Evolutionary conservation across 257 asterid species (phyloP).

Genomic region (Solanum ahanhuiri): DNA sequence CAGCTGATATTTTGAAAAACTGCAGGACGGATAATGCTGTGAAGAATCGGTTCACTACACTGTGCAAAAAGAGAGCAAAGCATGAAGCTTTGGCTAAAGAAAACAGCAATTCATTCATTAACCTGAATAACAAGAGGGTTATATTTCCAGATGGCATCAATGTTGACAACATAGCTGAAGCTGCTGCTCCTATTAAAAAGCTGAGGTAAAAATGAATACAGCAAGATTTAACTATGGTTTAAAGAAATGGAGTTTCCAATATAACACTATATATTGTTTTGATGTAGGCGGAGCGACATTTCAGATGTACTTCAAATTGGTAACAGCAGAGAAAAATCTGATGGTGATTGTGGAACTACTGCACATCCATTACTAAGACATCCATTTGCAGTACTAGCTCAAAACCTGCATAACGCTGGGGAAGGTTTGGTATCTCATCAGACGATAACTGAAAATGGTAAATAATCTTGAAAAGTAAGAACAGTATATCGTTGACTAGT

Average conservation of each 20-base stretch:
- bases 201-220: slow-evolving; percentile 39
- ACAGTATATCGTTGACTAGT: background rate
- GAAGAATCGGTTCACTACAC: slow-evolving; percentile 93
- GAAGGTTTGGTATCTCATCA: slow-evolving; percentile 22
- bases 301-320: slow-evolving; percentile 22
- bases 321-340: slow-evolving; percentile 25
- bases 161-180: slow-evolving; percentile 38
- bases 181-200: slow-evolving; percentile 49
- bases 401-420: slow-evolving; percentile 32
- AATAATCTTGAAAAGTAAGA: background rate
- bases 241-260: background rate
- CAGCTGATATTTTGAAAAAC: background rate
- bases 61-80: slow-evolving; percentile 93
- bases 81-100: slow-evolving; percentile 82
- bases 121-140: slow-evolving; percentile 77
- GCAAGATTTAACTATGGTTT: background rate
- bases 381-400: slow-evolving; percentile 61
- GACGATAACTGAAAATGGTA: slow-evolving; percentile 23
- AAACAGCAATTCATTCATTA: slow-evolving; percentile 51
- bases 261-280: background rate
- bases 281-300: slow-evolving; percentile 34
- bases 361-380: slow-evolving; percentile 42
- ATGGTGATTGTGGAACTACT: slow-evolving; percentile 30
- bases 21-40: slow-evolving; percentile 97
- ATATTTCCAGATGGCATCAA: slow-evolving; percentile 41